Base-by-base conservation (phyloP, 2,329 filamentous ascomycete species). In the Microthyrium microscopicum region DNA sequence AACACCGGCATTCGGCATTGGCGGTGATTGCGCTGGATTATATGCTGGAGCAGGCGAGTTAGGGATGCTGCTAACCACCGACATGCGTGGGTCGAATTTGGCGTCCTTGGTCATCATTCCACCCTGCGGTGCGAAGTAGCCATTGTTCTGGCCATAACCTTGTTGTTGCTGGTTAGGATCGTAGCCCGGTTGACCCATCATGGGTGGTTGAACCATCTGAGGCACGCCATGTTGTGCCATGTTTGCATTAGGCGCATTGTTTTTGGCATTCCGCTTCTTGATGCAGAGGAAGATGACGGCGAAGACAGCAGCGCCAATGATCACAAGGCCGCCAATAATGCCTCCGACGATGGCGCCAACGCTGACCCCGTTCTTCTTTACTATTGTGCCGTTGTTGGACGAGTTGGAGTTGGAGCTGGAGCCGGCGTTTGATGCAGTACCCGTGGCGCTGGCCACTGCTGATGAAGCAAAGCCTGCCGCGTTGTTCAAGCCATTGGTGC, bases 261-360 rank as follows among this genome's bases (percentile, higher is more conserved):
- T n/a, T 7, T 32, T 33, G 17, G 30, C 31, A 20, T 26, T 30
- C 18, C 20, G 19, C 27, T 33, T 36, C 20, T 31, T 22, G 17
- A 38, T 9, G 18, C 16, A 22, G 21, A 32, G 16, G 28, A 37
- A 25, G 18, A 37, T 16, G 11, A 38, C 11, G 11, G 21, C 18
- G 19, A 9, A 22, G 34, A 29, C 26, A n/a, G 31, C 25, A 8
- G 16, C 18, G 20, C 29, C 29, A 16, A 39, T 17, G 11, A 38
- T 29, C 7, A 26, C 34, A 2, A 39, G 5, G 3, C 37, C 37
- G n/a, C 34, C 35, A 4, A 39, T 22, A 9, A 39, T 29, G 27
- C 37, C 37, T 16, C 37, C 37, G 11, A 39, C 29, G 16, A 39
- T 39, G 12, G 35, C 35, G 8, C 35, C 37, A 30, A 38, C 21